Evolutionary conservation across 768 basidiomycete species (phyloP).

Genomic region (Aureoboletus auriporus): DNA sequence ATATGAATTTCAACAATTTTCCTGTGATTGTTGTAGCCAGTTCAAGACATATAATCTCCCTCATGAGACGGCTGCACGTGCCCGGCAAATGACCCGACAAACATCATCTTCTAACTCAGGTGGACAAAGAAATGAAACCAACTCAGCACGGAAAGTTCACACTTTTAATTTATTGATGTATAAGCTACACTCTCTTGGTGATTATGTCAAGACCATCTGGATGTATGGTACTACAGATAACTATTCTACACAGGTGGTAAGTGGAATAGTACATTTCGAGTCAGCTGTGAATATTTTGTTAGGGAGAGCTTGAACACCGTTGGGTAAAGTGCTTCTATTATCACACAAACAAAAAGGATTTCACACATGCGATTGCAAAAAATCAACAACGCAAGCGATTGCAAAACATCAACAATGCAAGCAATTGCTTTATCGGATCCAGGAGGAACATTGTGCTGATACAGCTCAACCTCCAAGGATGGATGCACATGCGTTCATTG

Average conservation of each 20-base stretch:
- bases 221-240: constrained; percentile 21
- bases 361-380: constrained; percentile 29
- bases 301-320: constrained; percentile 34
- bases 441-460: neutral
- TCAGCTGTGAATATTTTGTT: neutral
- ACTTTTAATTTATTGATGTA: constrained; percentile 14
- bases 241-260: constrained; percentile 35
- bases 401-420: constrained; percentile 19
- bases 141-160: neutral
- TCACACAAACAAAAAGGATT: constrained; percentile 32
- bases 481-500: neutral
- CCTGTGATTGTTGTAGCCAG: constrained; percentile 9
- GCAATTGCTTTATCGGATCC: neutral
- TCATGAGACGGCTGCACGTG: constrained; percentile 23
- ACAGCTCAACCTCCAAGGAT: too few species aligned
- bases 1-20: constrained; percentile 18
- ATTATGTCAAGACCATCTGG: constrained; percentile 13
- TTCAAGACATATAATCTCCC: constrained; percentile 32
- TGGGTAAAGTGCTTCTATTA: constrained; percentile 35
- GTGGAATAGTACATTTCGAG: too few species aligned
- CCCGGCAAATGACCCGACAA: neutral
- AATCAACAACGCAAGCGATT: too few species aligned
- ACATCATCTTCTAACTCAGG: neutral
- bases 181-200: constrained; percentile 15
- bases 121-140: neutral